Evolutionary conservation across 1,284 basidiomycete species (phyloP).

Genomic region (Heterobasidion parviporum): DNA sequence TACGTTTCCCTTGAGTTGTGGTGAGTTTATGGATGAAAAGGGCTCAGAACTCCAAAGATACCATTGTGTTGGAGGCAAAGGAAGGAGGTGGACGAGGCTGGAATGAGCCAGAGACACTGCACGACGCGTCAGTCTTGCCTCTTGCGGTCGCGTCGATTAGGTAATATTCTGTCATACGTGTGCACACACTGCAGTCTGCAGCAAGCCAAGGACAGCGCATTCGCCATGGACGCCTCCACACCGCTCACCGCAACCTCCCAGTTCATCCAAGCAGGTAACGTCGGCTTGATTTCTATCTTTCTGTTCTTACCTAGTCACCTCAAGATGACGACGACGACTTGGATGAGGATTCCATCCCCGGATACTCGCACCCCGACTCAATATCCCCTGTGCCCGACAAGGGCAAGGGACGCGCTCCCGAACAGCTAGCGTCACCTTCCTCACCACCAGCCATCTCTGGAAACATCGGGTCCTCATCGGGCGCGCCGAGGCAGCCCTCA

Average conservation of each 20-base stretch:
- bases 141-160: conserved; percentile 4
- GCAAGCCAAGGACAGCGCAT: conserved; percentile 1
- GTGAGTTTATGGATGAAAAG: background rate
- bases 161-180: conserved; percentile 6
- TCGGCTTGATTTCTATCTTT: background rate
- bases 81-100: conserved; percentile 2
- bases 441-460: conserved; percentile 46
- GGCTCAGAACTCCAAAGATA: conserved; percentile 2
- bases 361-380: conserved; percentile 52
- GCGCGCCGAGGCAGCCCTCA: conserved; percentile 26
- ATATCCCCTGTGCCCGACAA: conserved; percentile 38
- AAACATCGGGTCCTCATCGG: conserved; percentile 53
- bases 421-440: conserved; percentile 39
- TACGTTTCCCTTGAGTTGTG: conserved; percentile 61
- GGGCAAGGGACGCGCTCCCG: conserved; percentile 60
- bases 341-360: conserved; percentile 71
- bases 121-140: conserved; percentile 51
- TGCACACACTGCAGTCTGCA: conserved; percentile 1
- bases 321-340: conserved; percentile 70
- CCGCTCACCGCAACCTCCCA: conserved; percentile 60
- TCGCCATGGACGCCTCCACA: conserved; percentile 20
- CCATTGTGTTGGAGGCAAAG: conserved; percentile 15
- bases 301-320: background rate
- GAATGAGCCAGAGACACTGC: conserved; percentile 15
- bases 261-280: conserved; percentile 65